Evolutionary conservation across 1,284 basidiomycete genomes (phyloP).

Genomic region (Melampsora americana): DNA sequence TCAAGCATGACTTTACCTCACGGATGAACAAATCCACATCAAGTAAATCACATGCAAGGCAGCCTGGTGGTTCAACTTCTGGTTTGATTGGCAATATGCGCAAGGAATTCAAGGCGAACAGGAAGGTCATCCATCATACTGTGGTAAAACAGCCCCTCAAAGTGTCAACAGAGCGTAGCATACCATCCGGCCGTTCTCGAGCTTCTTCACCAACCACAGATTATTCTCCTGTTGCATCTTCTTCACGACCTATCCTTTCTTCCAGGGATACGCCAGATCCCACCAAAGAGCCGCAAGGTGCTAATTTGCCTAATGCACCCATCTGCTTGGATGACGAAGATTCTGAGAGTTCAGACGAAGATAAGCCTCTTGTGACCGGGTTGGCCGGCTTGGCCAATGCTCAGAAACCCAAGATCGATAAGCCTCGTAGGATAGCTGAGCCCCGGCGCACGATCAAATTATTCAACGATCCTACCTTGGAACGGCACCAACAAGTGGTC

Average conservation of each 20-base stretch:
- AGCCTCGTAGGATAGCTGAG: constrained; percentile 39
- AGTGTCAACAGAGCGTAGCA: neutral
- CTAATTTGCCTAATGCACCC: neutral
- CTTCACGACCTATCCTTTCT: neutral
- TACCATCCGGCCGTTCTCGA: neutral
- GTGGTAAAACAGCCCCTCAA: constrained; percentile 8
- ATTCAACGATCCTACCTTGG: constrained; percentile 35
- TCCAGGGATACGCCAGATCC: neutral
- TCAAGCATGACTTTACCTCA: constrained; percentile 13
- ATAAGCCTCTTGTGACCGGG: constrained; percentile 10
- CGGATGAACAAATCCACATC: constrained; percentile 9
- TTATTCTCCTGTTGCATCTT: neutral
- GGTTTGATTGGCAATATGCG: constrained; percentile 28
- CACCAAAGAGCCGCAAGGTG: neutral
- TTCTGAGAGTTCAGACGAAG: constrained; percentile 43
- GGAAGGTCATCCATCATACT: constrained; percentile 14
- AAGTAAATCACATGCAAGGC: constrained; percentile 16
- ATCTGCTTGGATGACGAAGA: constrained; percentile 4
- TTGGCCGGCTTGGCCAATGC: constrained; percentile 27
- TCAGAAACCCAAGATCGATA: constrained; percentile 35
- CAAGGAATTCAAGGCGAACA: constrained; percentile 35
- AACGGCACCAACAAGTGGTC: constrained; percentile 36
- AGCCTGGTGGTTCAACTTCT: neutral
- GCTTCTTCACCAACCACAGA: neutral
- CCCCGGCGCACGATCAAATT: constrained; percentile 39